Conservation (phyloP, 495 filamentous ascomycete species). For the Trichoderma asperelloides region DNA sequence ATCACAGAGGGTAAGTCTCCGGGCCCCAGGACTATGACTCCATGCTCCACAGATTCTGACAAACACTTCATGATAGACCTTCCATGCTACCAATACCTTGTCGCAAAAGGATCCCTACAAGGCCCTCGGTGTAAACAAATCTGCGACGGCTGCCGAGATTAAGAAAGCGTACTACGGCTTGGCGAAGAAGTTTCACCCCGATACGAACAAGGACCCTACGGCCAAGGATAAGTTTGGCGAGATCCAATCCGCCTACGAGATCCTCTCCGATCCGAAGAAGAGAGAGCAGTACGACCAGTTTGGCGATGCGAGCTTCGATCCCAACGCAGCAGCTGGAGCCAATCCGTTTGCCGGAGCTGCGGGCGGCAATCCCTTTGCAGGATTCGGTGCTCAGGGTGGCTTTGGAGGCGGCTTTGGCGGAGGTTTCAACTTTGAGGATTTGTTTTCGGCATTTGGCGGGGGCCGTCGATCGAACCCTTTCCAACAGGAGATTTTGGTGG, state of each 20-base stretch:
- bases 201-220: conserved; percentile 86
- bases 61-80: conserved; percentile 40
- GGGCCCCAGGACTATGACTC: background rate
- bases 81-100: conserved; percentile 62
- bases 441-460: conserved; percentile 80
- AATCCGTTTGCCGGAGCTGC: conserved; percentile 45
- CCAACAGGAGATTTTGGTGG: conserved; percentile 67
- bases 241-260: conserved; percentile 84
- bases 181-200: conserved; percentile 97
- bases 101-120: conserved; percentile 78
- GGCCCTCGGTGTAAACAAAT: conserved; percentile 72
- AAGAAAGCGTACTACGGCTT: conserved; percentile 98
- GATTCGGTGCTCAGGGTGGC: conserved; percentile 44
- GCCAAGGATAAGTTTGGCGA: conserved; percentile 94
- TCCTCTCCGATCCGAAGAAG: conserved; percentile 86
- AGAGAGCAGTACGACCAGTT: conserved; percentile 83
- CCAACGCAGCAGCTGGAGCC: conserved; percentile 57
- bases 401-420: conserved; percentile 54
- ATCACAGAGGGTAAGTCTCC: conserved; percentile 16
- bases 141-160: conserved; percentile 74
- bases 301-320: conserved; percentile 82
- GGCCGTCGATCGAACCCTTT: conserved; percentile 51
- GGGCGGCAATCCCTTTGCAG: conserved; percentile 58
- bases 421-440: conserved; percentile 90
- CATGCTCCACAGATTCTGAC: background rate